A percentile compares a stretch with the other conserved stretches of the same genome.
Conservation (phyloP, 495 filamentous ascomycete species). For the Penicillium macrosclerotiorum region DNA sequence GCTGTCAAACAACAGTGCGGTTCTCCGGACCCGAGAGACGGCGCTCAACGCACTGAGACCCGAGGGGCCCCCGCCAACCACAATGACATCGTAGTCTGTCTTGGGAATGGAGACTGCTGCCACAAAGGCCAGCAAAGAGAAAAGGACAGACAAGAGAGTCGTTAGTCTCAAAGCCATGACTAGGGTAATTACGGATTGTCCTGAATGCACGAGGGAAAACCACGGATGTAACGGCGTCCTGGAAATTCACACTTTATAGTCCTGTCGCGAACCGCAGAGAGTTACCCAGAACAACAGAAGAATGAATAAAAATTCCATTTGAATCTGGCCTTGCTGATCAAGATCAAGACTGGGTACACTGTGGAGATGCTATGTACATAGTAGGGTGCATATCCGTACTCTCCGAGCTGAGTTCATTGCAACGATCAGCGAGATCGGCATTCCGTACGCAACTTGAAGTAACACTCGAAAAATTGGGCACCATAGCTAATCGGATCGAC, state of each 20-base stretch:
- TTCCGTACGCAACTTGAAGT: no score
- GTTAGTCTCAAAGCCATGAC: conserved; percentile 7
- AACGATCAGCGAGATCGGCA: conserved; percentile 14
- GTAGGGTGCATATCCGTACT: background rate
- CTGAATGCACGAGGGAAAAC: background rate
- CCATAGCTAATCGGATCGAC: no score
- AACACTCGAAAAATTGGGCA: no score
- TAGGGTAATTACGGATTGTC: background rate
- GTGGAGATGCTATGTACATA: background rate
- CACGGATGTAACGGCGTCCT: background rate
- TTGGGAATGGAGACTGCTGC: conserved; percentile 17
- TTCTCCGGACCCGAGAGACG: conserved; percentile 52
- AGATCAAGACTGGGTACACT: background rate
- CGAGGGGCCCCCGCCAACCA: conserved; percentile 33
- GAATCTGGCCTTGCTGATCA: background rate
- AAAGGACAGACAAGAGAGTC: conserved; percentile 14
- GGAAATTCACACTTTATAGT: background rate
- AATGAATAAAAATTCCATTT: background rate
- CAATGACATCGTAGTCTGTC: conserved; percentile 35
- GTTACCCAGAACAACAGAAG: background rate
- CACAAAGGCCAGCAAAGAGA: conserved; percentile 18
- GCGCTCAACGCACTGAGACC: conserved; percentile 50
- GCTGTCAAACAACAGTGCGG: conserved; percentile 53
- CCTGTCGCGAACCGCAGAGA: background rate
- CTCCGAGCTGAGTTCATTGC: background rate